Base-by-base conservation (phyloP, 495 filamentous ascomycete species). In the Xylaria palmicola region DNA sequence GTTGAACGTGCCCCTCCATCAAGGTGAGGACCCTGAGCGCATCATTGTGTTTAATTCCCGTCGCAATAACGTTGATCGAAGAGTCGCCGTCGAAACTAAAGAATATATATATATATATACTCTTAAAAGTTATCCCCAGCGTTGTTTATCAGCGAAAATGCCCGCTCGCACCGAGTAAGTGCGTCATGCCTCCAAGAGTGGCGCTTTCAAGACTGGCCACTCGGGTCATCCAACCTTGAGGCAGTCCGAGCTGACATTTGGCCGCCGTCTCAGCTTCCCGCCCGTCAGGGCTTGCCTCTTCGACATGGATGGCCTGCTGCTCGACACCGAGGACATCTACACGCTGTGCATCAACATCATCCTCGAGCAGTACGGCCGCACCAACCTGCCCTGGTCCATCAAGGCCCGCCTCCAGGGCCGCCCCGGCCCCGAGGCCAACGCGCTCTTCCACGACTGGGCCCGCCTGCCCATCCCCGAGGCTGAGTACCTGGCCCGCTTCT, bases 381-480 rank as follows among this genome's bases (percentile, higher is more conserved):
- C 89, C 7, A 65, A 74, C 19, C 79, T 99, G 5, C 93, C 94
- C 1, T 99, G 94, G 94, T 83, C 82, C 48, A 85, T 99, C 74
- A 99, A 99, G 78, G 93, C 95, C 1, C 88, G 91, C 69, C 75
- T 99, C 1, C 94, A 98, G 79, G 95, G 95, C n/a, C 88, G 94
- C 0, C 94, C 93, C 0, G 86, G 81, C 2, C 84, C 89, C 4
- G 85, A 87, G 53, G 90, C 81, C 13, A 77, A 69, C 63, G 71
- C 69, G 53, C 68, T 80, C 59, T 78, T 83, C 67, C 67, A 75
- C 37, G 80, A 88, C 17, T 98, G 94, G 93, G 94, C 94, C 2
- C 78, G 95, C 63, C 87, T 98, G 15, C 90, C 92, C 56, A 88
- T 97, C 62, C 62, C 82, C 1, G 74, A 73, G 0, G 82, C 87